A percentile compares a stretch with the other conserved stretches of the same genome.
phyloP scores from a whole-genome alignment of 768 basidiomycete genomes.

The Pseudohyphozyma bogoriensis region DNA sequence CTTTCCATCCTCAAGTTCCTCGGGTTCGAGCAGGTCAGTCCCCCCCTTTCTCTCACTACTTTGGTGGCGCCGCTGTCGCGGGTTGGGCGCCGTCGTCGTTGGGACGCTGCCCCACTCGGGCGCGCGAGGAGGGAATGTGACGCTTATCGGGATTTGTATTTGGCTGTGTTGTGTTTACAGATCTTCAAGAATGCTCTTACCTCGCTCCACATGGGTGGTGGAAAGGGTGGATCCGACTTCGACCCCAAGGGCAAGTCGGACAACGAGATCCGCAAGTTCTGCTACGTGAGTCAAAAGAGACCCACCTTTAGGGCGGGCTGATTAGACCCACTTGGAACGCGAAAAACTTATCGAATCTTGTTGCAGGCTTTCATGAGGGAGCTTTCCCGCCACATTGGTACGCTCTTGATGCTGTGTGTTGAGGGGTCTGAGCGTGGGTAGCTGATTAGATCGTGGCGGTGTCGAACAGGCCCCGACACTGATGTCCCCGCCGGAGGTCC shows the following conservation, averaged over 20 bases:
- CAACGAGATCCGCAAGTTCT: conserved; percentile 62
- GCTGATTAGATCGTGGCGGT: no score
- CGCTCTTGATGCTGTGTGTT: no score
- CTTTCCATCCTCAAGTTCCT: conserved; percentile 75
- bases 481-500: conserved; percentile 66
- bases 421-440: no score
- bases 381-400: conserved; percentile 54
- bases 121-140: not conserved
- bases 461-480: conserved; percentile 49
- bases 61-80: not conserved
- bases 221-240: conserved; percentile 70
- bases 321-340: no score
- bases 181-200: conserved; percentile 68
- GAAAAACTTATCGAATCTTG: conserved; percentile 3
- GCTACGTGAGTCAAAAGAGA: conserved; percentile 41
- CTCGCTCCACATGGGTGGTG: conserved; percentile 65
- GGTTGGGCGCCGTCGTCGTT: not conserved
- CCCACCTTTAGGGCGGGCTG: no score
- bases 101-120: not conserved
- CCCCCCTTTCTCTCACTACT: conserved; percentile 35
- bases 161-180: no score
- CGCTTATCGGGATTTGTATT: not conserved
- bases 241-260: conserved; percentile 73
- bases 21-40: conserved; percentile 70
- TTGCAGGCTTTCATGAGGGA: conserved; percentile 59